Conservation (phyloP, 176 grass and related monocot species). For the Oryza australiensis region DNA sequence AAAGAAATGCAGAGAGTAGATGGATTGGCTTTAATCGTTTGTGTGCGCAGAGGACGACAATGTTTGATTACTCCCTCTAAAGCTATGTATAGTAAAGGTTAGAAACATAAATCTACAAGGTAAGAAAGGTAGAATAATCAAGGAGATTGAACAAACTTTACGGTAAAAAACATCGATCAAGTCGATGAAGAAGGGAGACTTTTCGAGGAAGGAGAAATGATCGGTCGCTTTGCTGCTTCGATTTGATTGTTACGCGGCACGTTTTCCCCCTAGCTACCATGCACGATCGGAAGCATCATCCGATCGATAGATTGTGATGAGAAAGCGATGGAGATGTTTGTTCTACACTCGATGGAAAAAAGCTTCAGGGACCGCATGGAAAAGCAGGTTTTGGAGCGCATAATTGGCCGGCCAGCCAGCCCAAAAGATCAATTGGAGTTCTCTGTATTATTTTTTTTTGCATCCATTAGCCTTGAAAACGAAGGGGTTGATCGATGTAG, state of each 20-base stretch:
- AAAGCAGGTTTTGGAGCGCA: background rate
- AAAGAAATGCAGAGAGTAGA: background rate
- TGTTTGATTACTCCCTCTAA: background rate
- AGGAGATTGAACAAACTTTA: background rate
- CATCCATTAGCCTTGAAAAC: background rate
- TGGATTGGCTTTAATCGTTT: background rate
- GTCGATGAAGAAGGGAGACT: background rate
- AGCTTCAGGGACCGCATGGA: conserved; percentile 26
- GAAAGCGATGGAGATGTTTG: background rate
- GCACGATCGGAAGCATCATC: background rate
- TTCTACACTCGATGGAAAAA: background rate
- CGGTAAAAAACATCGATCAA: background rate
- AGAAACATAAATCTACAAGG: background rate
- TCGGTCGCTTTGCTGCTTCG: background rate
- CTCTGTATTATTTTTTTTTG: background rate
- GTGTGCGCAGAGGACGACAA: background rate
- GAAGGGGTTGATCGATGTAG: background rate
- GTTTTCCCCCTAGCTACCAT: background rate
- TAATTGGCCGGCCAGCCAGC: conserved; percentile 23
- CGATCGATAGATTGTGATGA: background rate
- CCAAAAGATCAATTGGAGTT: background rate
- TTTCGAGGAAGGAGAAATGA: background rate
- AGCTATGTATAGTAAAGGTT: background rate
- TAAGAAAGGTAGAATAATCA: background rate
- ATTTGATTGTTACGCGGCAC: background rate